phyloP scores from a whole-genome alignment of 1,139 yeast species.

The Meyerozyma carpophila region DNA sequence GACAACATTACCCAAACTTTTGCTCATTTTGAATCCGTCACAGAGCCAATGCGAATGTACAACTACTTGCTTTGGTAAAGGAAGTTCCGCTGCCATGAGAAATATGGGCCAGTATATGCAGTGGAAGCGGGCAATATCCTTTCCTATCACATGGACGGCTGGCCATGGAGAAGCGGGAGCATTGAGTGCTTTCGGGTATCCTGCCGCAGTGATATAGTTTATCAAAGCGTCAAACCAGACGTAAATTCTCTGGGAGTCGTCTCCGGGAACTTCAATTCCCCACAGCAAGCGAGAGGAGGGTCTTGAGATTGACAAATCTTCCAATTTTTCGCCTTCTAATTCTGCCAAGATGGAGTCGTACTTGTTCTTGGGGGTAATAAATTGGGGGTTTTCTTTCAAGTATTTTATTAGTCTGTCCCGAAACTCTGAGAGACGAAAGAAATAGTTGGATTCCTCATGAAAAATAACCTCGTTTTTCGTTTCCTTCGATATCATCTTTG shows the following conservation, averaged over 20 bases:
- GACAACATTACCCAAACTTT: conserved; percentile 90
- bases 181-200: conserved; percentile 40
- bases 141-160: conserved; percentile 81
- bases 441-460: conserved; percentile 81
- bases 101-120: conserved; percentile 94
- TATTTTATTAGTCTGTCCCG: conserved; percentile 47
- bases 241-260: conserved; percentile 71
- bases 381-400: conserved; percentile 45
- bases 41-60: conserved; percentile 96
- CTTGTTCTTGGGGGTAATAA: conserved; percentile 61
- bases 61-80: conserved; percentile 65
- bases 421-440: conserved; percentile 66
- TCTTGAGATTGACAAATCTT: conserved; percentile 79
- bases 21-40: conserved; percentile 90
- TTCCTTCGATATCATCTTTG: conserved; percentile 55
- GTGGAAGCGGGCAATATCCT: conserved; percentile 85
- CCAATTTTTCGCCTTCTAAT: conserved; percentile 40
- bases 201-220: conserved; percentile 75
- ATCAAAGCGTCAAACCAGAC: conserved; percentile 97
- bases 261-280: conserved; percentile 91
- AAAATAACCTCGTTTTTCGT: conserved; percentile 70
- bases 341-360: conserved; percentile 55
- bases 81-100: conserved; percentile 72
- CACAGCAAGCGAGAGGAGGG: conserved; percentile 74
- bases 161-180: conserved; percentile 39